Evolutionary conservation across 345 rosid genomes (phyloP).

Genomic region (Trapa bicornis): DNA sequence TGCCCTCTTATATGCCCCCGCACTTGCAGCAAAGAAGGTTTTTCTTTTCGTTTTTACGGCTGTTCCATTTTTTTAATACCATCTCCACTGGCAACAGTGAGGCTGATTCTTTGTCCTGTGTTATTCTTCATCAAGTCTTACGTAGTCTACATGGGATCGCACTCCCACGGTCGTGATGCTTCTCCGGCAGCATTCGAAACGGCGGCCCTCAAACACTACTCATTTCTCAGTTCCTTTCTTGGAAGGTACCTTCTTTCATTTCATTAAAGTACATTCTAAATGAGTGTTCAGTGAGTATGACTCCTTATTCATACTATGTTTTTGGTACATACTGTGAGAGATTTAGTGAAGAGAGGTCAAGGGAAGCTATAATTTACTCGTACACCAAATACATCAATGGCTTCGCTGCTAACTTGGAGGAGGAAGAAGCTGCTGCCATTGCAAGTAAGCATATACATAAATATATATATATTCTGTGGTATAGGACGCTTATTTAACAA

Average conservation of each 20-base stretch:
- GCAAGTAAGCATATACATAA: constrained; percentile 23
- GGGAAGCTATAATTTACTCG: constrained; percentile 49
- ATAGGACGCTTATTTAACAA: too few species aligned
- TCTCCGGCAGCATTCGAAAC: constrained; percentile 21
- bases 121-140: constrained; percentile 26
- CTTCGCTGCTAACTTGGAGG: constrained; percentile 48
- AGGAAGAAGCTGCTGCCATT: constrained; percentile 40
- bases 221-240: constrained; percentile 38
- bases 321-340: constrained; percentile 1
- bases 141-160: constrained; percentile 66
- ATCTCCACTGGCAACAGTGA: not conserved
- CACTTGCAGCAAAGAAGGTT: constrained; percentile 36
- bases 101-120: not conserved
- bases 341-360: constrained; percentile 39
- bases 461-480: too few species aligned
- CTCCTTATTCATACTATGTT: too few species aligned
- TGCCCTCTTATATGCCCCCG: constrained; percentile 14
- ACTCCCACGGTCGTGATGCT: constrained; percentile 26
- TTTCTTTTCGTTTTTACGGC: not conserved
- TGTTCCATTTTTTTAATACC: not conserved
- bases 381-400: constrained; percentile 50
- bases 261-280: too few species aligned
- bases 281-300: too few species aligned
- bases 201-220: constrained; percentile 31
- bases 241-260: constrained; percentile 26